These are phyloP conservation scores for Malus hybrid DNA, from an alignment of 331 rosid genomes.

Conservation along the genomic window DNA sequence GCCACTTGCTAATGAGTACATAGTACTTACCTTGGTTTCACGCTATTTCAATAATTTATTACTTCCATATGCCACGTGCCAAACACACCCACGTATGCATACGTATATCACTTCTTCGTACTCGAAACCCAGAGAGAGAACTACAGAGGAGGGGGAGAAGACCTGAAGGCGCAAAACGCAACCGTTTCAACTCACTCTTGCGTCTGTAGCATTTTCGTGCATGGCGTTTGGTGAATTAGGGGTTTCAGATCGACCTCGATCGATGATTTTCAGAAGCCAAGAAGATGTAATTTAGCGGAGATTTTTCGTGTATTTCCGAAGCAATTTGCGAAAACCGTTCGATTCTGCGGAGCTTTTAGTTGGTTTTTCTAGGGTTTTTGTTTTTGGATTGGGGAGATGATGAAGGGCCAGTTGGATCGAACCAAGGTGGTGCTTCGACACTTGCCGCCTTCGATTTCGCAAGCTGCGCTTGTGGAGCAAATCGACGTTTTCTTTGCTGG, in stretches of 20 bases:
- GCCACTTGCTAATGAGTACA: too few relatives aligned
- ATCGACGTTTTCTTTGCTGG: conserved; percentile 50
- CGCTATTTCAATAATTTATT: too few relatives aligned
- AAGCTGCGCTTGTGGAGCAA: conserved; percentile 51
- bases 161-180: background rate
- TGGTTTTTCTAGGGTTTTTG: conserved; percentile 29
- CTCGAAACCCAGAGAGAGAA: background rate
- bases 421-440: conserved; percentile 79
- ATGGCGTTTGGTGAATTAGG: conserved; percentile 17
- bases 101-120: background rate
- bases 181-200: background rate
- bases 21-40: too few relatives aligned
- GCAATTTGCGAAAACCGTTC: background rate
- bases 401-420: conserved; percentile 51
- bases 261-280: background rate
- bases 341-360: background rate
- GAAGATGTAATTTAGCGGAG: conserved; percentile 31
- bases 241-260: conserved; percentile 19
- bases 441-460: conserved; percentile 75
- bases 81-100: background rate
- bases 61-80: background rate
- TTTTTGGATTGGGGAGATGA: conserved; percentile 12
- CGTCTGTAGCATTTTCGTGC: background rate
- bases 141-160: background rate
- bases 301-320: background rate